These are phyloP conservation scores for Silene conica DNA, from an alignment of 148 eudicot genomes.

Conservation along the genomic window DNA sequence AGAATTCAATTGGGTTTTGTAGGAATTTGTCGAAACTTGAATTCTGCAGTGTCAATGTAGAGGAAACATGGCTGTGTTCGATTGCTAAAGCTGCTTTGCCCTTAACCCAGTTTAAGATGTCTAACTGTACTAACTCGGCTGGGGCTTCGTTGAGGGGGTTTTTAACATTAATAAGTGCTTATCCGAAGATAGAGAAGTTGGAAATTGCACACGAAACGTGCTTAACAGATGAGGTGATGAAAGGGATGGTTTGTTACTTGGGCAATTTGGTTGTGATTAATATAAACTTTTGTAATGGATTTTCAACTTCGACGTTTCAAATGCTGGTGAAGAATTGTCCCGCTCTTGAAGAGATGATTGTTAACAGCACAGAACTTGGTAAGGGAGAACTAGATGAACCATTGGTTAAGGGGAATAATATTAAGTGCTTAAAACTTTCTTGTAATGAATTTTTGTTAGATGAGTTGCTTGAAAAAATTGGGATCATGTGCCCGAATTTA, in stretches of 20 bases:
- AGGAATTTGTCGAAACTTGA: not conserved
- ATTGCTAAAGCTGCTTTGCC: constrained; percentile 8
- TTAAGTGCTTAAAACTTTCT: not conserved
- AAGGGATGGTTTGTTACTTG: not conserved
- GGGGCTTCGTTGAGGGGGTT: not conserved
- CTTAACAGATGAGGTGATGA: not conserved
- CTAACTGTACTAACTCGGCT: not conserved
- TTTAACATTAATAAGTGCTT: not conserved
- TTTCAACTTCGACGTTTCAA: not conserved
- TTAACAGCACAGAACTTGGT: not conserved
- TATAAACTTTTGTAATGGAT: not conserved
- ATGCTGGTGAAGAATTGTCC: not conserved
- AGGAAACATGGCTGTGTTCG: not conserved
- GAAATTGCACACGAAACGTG: not conserved
- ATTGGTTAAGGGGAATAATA: not conserved
- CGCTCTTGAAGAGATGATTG: not conserved
- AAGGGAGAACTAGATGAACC: not conserved
- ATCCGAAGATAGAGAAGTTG: not conserved
- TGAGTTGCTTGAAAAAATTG: not conserved
- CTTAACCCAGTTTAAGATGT: not conserved
- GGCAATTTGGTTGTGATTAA: not conserved
- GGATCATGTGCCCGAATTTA: not conserved
- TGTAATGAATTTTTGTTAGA: not conserved
- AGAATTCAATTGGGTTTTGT: not conserved
- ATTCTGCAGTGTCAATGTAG: not conserved